phyloP scores from a whole-genome alignment of 2,329 filamentous ascomycete genomes.

The Xylariomycetidae sp. region DNA sequence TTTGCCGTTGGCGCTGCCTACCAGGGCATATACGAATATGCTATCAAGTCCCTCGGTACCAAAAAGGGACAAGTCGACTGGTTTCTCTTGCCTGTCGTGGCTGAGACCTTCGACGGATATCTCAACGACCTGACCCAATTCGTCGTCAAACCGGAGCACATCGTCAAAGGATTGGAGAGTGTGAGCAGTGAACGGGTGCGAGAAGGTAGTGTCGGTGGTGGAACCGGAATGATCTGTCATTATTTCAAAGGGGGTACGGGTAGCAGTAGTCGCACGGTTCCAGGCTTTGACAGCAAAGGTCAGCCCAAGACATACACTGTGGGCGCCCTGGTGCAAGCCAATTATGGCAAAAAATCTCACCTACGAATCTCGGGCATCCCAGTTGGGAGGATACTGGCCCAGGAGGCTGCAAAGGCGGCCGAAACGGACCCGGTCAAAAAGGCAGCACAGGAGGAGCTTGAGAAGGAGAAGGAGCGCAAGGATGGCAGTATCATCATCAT shows the following conservation, averaged over 20 bases:
- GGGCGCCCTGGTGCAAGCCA: constrained; percentile 59
- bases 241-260: constrained; percentile 65
- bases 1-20: constrained; percentile 54
- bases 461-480: constrained; percentile 43
- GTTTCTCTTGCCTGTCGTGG: constrained; percentile 54
- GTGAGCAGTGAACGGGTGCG: constrained; percentile 46
- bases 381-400: constrained; percentile 52
- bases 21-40: constrained; percentile 54
- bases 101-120: constrained; percentile 60
- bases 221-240: constrained; percentile 48
- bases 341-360: constrained; percentile 56
- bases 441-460: constrained; percentile 22
- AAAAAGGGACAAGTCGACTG: constrained; percentile 42
- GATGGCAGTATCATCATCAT: constrained; percentile 60
- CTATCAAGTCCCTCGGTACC: constrained; percentile 39
- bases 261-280: constrained; percentile 53
- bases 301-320: constrained; percentile 47
- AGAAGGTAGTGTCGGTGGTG: constrained; percentile 62
- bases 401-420: constrained; percentile 31
- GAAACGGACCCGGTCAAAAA: constrained; percentile 20
- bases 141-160: constrained; percentile 47
- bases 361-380: constrained; percentile 58
- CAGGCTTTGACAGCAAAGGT: constrained; percentile 34
- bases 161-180: constrained; percentile 48
- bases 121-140: constrained; percentile 55